Percentiles rank a stretch among this genome's conserved stretches.
Conservation (phyloP, 139 green algal species). For the Chlamydomonas eustigma region DNA sequence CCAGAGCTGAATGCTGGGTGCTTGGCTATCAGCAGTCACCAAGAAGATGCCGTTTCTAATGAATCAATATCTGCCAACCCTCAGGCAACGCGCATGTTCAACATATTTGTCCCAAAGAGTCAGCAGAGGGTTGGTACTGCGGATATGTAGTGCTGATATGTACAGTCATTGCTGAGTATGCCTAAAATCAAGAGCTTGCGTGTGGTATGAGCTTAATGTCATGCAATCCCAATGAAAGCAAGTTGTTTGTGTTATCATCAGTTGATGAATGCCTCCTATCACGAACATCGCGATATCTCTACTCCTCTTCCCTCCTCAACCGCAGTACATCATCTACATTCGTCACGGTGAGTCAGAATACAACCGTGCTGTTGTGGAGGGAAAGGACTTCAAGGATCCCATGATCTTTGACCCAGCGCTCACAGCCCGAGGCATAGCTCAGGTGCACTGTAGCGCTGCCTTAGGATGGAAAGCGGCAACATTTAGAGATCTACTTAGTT, state of each 20-base stretch:
- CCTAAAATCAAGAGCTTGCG: too few species aligned
- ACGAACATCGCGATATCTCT: too few species aligned
- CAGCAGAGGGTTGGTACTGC: background rate
- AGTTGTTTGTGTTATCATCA: too few species aligned
- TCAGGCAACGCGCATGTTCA: background rate
- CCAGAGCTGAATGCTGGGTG: background rate
- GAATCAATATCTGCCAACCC: background rate
- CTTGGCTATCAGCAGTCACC: background rate
- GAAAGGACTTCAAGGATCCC: constrained; percentile 12
- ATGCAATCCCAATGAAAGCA: too few species aligned
- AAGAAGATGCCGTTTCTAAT: background rate
- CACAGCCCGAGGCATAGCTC: background rate
- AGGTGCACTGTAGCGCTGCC: constrained; percentile 1
- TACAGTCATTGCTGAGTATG: too few species aligned
- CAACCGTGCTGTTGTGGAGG: background rate
- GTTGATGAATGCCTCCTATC: too few species aligned
- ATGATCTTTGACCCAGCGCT: constrained; percentile 15
- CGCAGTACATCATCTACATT: constrained; percentile 11
- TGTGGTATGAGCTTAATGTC: too few species aligned
- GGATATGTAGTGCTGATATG: too few species aligned
- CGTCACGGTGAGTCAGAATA: constrained; percentile 15
- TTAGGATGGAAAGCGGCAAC: background rate
- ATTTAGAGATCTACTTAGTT: too few species aligned
- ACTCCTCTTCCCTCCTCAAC: too few species aligned
- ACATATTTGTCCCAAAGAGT: background rate